Conservation (phyloP, 306 rosid genomes). For the Gastrolobium villosum region DNA sequence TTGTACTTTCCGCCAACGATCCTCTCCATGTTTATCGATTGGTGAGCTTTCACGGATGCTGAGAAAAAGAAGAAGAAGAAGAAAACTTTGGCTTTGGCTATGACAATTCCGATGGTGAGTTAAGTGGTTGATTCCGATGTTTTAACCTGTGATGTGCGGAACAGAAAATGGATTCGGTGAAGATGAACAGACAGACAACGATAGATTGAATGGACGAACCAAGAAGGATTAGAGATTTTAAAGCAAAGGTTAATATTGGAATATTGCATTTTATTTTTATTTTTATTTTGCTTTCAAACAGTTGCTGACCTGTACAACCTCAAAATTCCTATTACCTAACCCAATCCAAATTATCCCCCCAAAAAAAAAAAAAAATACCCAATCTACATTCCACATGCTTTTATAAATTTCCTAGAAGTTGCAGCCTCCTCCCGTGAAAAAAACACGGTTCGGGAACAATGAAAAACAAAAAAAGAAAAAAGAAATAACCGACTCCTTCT, state of each 20-base stretch:
- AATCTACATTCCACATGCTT: too few relatives aligned
- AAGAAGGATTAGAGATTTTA: background rate
- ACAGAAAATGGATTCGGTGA: conserved; percentile 21
- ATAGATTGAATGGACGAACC: background rate
- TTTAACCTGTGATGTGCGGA: background rate
- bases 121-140: background rate
- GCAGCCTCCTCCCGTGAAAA: background rate
- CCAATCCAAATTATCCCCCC: background rate
- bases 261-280: background rate
- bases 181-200: background rate
- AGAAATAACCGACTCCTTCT: conserved; percentile 11
- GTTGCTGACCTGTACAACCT: conserved; percentile 45
- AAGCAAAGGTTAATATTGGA: conserved; percentile 37
- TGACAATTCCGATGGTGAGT: background rate
- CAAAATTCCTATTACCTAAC: conserved; percentile 43
- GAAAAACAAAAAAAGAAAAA: background rate
- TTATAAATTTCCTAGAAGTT: too few relatives aligned
- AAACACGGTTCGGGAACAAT: conserved; percentile 27
- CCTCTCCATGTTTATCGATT: conserved; percentile 62
- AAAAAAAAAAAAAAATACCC: too few relatives aligned
- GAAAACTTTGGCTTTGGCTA: background rate
- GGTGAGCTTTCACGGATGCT: background rate
- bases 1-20: conserved; percentile 70
- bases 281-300: conserved; percentile 8
- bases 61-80: background rate